A percentile compares a stretch with the other conserved stretches of the same genome.
These are phyloP conservation scores for Lanmaoa rubissima DNA, from an alignment of 768 basidiomycete species.

Conservation along the genomic window DNA sequence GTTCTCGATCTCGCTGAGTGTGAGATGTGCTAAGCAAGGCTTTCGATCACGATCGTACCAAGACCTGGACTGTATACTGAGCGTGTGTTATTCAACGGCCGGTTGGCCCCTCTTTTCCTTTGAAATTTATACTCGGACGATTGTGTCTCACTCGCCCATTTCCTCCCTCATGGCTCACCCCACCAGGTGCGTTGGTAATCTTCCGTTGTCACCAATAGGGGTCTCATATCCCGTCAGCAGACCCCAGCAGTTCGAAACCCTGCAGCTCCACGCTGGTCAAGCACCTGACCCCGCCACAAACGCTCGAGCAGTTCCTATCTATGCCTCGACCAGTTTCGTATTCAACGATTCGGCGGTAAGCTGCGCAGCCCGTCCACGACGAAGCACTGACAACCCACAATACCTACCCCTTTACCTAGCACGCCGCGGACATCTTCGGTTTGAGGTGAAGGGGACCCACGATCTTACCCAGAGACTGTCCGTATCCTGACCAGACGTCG, in stretches of 20 bases:
- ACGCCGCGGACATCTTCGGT: slow-evolving; percentile 14
- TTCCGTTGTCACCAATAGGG: neutral
- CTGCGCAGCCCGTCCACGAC: slow-evolving; percentile 11
- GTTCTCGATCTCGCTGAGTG: too few species aligned
- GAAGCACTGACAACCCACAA: neutral
- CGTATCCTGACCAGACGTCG: neutral
- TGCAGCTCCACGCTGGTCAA: slow-evolving; percentile 79
- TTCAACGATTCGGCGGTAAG: slow-evolving; percentile 61
- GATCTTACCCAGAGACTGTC: neutral
- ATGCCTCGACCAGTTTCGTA: slow-evolving; percentile 67
- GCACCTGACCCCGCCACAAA: slow-evolving; percentile 58
- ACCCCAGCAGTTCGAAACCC: slow-evolving; percentile 62
- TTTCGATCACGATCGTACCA: neutral
- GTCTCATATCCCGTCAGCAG: neutral
- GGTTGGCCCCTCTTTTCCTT: neutral
- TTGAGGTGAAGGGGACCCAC: slow-evolving; percentile 1
- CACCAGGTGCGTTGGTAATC: slow-evolving; percentile 1
- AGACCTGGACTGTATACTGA: neutral
- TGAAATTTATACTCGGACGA: neutral
- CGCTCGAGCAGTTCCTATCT: slow-evolving; percentile 77
- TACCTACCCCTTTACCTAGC: neutral
- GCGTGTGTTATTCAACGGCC: neutral
- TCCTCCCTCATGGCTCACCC: neutral
- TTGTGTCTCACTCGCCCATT: neutral
- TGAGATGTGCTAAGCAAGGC: neutral